Percentiles rank a stretch among this genome's conserved stretches.
These are phyloP conservation scores for Cryphonectria carpinicola DNA, from an alignment of 2,329 filamentous ascomycete species.

Conservation along the genomic window DNA sequence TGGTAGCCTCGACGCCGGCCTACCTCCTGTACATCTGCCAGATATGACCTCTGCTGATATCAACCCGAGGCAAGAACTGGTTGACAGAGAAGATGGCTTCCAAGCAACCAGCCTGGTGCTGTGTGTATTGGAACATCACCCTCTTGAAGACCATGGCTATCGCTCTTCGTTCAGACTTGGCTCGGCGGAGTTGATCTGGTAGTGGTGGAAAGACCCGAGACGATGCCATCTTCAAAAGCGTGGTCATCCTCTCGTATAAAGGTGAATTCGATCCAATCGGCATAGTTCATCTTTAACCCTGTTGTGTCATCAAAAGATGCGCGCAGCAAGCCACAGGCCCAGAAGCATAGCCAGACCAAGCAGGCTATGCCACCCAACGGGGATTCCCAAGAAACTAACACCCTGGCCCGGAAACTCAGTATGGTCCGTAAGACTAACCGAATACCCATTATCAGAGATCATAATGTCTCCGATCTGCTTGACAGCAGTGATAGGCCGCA, in stretches of 20 bases:
- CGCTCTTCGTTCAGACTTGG: background rate
- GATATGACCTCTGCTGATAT: background rate
- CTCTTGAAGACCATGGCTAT: background rate
- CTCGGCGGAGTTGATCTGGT: background rate
- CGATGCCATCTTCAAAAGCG: background rate
- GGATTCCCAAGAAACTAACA: background rate
- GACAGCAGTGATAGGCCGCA: conserved; percentile 9
- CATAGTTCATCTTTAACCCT: background rate
- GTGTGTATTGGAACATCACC: background rate
- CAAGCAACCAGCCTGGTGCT: too few species aligned
- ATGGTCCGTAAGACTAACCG: background rate
- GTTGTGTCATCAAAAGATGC: conserved; percentile 3
- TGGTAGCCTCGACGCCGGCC: too few species aligned
- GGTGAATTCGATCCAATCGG: background rate
- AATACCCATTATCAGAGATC: conserved; percentile 4
- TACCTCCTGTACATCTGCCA: background rate
- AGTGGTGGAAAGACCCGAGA: background rate
- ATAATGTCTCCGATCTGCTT: conserved; percentile 5
- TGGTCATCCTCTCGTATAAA: background rate
- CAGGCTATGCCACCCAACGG: conserved; percentile 9
- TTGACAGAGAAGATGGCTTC: background rate
- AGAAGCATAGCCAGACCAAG: background rate
- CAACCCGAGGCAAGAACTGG: background rate
- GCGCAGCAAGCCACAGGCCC: conserved; percentile 3
- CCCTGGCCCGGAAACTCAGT: conserved; percentile 9